Base-by-base conservation (phyloP, 2,329 filamentous ascomycete genomes). In the Xylaria sp. region DNA sequence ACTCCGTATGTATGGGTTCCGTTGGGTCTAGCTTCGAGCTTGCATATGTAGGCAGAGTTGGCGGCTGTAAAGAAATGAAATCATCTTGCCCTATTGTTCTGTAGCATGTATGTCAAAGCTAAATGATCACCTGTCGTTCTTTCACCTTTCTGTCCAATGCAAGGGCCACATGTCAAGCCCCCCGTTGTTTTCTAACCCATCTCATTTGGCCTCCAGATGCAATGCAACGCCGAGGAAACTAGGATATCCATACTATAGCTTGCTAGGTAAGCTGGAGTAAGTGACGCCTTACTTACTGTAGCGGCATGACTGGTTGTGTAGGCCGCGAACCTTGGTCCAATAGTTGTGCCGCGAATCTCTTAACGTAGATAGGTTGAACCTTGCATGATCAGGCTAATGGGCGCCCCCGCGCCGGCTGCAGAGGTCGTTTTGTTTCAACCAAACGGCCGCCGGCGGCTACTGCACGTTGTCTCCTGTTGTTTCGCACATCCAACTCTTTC, bases 351-450 rank as follows among this genome's bases (percentile, higher is more conserved):
- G 47, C 5, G 21, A 27, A 17, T 17, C n/a, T 48, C 41, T 44
- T 31, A 4, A 46, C 9, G 9, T 25, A 38, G 15, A 37, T 40
- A 47, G 27, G 13, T 41, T 48, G 13, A 40, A 44, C 13, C 29
- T 11, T 37, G 43, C 43, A 35, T 57, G 31, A 37, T 54, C 49
- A 29, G 62, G 49, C 44, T 57, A 43, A 37, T 27, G 54, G 43
- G 40, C 25, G 35, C 38, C 38, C n/a, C 27, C 21, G 43, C 48
- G 35, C 49, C 41, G 58, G 53, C 19, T 33, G 27, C 31, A 17
- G 25, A 51, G 19, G 8, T 17, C 15, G 27, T 19, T 31, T 44
- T 37, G 27, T 21, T 13, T 37, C 33, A 37, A 54, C 13, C 17
- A 37, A 51, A 54, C 19, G 23, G 44, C 40, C 40, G 27, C 38